Evolutionary conservation across 257 asterid genomes (phyloP).

Genomic region (Plantago elongata): DNA sequence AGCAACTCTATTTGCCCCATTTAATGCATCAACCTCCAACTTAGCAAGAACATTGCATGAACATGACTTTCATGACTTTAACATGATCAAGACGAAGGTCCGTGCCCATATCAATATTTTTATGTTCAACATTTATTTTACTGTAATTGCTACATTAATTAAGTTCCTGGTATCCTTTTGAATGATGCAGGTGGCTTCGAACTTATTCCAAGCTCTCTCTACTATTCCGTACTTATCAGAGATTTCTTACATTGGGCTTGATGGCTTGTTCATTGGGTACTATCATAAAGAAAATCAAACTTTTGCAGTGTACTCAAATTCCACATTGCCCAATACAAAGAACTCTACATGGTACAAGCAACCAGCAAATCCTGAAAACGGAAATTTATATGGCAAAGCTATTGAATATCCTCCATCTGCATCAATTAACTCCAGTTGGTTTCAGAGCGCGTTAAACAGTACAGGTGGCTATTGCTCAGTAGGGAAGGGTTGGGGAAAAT

Average conservation of each 20-base stretch:
- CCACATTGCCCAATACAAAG: conserved; percentile 20
- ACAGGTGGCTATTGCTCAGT: conserved; percentile 34
- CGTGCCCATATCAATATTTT: not conserved
- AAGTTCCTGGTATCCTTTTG: not conserved
- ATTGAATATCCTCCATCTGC: conserved; percentile 15
- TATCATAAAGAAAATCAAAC: conserved; percentile 25
- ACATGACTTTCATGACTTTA: conserved; percentile 17
- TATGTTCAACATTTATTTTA: not conserved
- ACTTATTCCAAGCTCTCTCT: conserved; percentile 40
- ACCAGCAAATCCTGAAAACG: conserved; percentile 32
- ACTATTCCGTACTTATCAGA: conserved; percentile 42
- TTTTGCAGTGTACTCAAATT: conserved; percentile 47
- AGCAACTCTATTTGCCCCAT: conserved; percentile 25
- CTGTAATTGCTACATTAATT: not conserved
- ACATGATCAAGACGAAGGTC: conserved; percentile 31
- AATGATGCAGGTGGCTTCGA: conserved; percentile 34
- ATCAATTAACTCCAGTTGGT: conserved; percentile 30
- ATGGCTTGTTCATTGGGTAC: conserved; percentile 48
- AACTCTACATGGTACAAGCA: conserved; percentile 39
- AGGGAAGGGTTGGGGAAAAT: conserved; percentile 35
- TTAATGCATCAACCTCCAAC: conserved; percentile 34
- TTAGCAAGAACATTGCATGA: conserved; percentile 21
- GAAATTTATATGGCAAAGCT: conserved; percentile 36
- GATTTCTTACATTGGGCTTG: conserved; percentile 41
- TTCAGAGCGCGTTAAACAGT: conserved; percentile 30